Evolutionary conservation across 1,284 basidiomycete genomes (phyloP), one percentile per base, ranked within the genome.

Genomic region (Austroboletus novae-zelandiae): DNA sequence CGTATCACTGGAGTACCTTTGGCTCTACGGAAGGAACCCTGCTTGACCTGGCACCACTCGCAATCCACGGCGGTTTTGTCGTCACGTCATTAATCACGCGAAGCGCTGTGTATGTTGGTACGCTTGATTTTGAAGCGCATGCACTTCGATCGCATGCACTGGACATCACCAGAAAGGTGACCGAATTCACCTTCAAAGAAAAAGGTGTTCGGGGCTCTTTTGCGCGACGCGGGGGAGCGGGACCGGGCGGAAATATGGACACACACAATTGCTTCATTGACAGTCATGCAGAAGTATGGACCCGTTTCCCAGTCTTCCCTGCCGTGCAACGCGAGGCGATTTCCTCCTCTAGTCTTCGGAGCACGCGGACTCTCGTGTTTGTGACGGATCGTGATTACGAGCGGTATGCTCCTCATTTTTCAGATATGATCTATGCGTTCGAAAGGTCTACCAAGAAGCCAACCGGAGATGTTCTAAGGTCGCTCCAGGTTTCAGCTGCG

Each of bases 221-320:
- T 20, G 51, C 47, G 2, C 55, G 56, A 6, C 53, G 65, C 57
- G 41, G 67, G 4, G 52, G 53, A 6, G 45, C 43, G 2, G 15
- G 31, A 13, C 9, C 35, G 1, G 47, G 31, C 1, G 35, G 18
- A 30, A 44, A 23, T 11, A 46, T 27, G 2, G 41, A 47, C 0
- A 51, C 58, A 5, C 74, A 80, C 54, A 83, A 83, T 47, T 75
- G 68, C 42, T 64, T 84, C 9, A 63, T 84, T 8, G 79, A 83
- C 50, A 82, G 80, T 47, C 75, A 81, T 49, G 59, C 71, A 0
- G 81, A 84, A n/a, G 76, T 83, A 40, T 84, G 82, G 82, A 79
- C 74, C 4, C 76, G 81, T 3, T 84, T 81, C 57, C 82, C 83
- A 0, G 81, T 84, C 9, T 57, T 80, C 0, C 71, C 82, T 2